Evolutionary conservation across 495 filamentous ascomycete genomes (phyloP).

Genomic region (Coniosporium apollinis): DNA sequence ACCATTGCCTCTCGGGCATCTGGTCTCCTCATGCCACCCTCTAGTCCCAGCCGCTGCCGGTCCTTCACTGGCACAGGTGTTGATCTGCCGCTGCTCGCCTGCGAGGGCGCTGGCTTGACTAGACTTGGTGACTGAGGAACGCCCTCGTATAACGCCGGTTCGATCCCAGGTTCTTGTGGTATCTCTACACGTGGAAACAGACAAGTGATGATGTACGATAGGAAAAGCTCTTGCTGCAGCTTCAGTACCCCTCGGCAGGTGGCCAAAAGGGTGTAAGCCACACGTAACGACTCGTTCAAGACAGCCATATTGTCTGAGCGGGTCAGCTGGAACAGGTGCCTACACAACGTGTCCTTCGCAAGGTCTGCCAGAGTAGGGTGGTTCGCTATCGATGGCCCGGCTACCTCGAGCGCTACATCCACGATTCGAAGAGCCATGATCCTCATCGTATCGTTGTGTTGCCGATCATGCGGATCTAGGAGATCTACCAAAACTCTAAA

Average conservation of each 20-base stretch:
- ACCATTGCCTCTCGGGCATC: constrained; percentile 98
- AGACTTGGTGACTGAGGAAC: constrained; percentile 82
- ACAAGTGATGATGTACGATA: constrained; percentile 88
- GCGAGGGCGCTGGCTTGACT: constrained; percentile 64
- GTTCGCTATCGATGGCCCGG: constrained; percentile 85
- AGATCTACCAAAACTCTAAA: constrained; percentile 92
- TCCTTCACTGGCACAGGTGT: constrained; percentile 92
- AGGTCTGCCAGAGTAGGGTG: constrained; percentile 78
- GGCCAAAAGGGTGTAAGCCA: constrained; percentile 75
- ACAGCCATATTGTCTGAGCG: constrained; percentile 91
- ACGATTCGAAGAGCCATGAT: constrained; percentile 96
- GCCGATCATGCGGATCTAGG: constrained; percentile 77
- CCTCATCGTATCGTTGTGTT: constrained; percentile 85
- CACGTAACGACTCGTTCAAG: constrained; percentile 76
- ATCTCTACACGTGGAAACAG: constrained; percentile 86
- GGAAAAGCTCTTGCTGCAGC: constrained; percentile 89
- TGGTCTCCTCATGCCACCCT: constrained; percentile 80
- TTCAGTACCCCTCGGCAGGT: constrained; percentile 89
- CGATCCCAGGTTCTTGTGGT: constrained; percentile 73
- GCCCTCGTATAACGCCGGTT: constrained; percentile 81
- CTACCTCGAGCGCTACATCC: constrained; percentile 92
- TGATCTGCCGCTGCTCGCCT: constrained; percentile 62
- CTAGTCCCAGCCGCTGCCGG: constrained; percentile 79
- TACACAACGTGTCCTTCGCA: constrained; percentile 85
- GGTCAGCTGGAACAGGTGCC: constrained; percentile 91